Evolutionary conservation across 495 filamentous ascomycete species (phyloP), one percentile per base, ranked within the genome.

Genomic region (Aspergillus saccharolyticus): DNA sequence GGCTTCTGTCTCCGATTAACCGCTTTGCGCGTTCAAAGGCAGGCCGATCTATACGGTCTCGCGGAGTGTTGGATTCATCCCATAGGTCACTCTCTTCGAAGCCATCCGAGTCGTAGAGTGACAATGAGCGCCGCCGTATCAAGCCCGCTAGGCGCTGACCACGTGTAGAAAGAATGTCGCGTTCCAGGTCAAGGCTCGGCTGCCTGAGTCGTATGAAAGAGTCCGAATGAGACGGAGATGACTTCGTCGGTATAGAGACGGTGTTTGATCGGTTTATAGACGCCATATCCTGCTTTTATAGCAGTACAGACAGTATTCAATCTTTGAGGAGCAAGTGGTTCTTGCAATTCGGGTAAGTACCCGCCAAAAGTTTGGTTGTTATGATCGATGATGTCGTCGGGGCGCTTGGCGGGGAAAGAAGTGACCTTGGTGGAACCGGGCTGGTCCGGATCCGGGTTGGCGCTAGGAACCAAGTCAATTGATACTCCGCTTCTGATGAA

Each of bases 81-180:
- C 21, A 25, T 24, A 12, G 59, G 33, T 30, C 45, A 18, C 49
- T 42, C 15, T 67, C 64, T 10, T 68, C 58, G 4, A 65, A 47
- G 6, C 64, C 67, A 24, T 69, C 61, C 33, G 63, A 57, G 4
- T 62, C 59, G 9, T 58, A 21, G 25, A 56, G 63, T 16, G 70
- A 70, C 1, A 65, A 39, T n/a, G 55, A 62, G n/a, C 68, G 71
- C n/a, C 71, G 56, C 22, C 70, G 62, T 14, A 64, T 64, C 33
- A 68, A 47, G 1, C 54, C 43, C 14, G 59, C 57, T 19, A 74
- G 55, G 45, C 69, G 67, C 45, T 75, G 73, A 1, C 73, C 73
- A 16, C 73, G 63, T 0, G 73, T 73, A 12, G 73, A 70, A 1
- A 74, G 55, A 33, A 76, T 68, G 44, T 74, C 71, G 15, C 61